Percentiles rank a stretch among this genome's conserved stretches.
Evolutionary conservation across 176 grass and related monocot genomes (phyloP).

Genomic region (Ensete glaucum): DNA sequence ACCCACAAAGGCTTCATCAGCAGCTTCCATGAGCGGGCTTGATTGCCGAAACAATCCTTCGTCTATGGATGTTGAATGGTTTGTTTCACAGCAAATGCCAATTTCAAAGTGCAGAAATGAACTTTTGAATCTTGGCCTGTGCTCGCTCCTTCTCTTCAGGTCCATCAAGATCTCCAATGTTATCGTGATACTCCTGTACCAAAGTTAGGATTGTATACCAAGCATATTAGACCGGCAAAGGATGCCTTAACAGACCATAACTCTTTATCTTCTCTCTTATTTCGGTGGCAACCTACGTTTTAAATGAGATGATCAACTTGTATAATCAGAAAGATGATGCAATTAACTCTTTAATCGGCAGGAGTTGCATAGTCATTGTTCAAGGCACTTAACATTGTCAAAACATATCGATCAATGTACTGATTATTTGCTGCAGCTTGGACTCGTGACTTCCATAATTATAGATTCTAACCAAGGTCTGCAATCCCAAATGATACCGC

Average conservation of each 20-base stretch:
- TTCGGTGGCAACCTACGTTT: too few relatives aligned
- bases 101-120: conserved; percentile 40
- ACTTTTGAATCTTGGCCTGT: conserved; percentile 55
- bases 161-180: conserved; percentile 85
- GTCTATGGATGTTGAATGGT: background rate
- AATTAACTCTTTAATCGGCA: background rate
- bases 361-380: too few relatives aligned
- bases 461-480: too few relatives aligned
- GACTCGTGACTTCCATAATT: too few relatives aligned
- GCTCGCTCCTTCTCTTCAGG: conserved; percentile 93
- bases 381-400: too few relatives aligned
- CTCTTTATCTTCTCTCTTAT: too few relatives aligned
- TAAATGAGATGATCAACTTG: background rate
- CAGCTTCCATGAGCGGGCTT: background rate
- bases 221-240: background rate
- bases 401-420: too few relatives aligned
- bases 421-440: too few relatives aligned
- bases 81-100: too few relatives aligned
- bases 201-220: background rate
- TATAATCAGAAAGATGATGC: background rate
- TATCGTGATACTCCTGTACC: conserved; percentile 84
- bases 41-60: background rate
- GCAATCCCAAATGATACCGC: too few relatives aligned
- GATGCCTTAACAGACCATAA: background rate
- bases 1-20: background rate